Conservation (phyloP, 2,329 filamentous ascomycete species). For the Rhinocladiella mackenziei region DNA sequence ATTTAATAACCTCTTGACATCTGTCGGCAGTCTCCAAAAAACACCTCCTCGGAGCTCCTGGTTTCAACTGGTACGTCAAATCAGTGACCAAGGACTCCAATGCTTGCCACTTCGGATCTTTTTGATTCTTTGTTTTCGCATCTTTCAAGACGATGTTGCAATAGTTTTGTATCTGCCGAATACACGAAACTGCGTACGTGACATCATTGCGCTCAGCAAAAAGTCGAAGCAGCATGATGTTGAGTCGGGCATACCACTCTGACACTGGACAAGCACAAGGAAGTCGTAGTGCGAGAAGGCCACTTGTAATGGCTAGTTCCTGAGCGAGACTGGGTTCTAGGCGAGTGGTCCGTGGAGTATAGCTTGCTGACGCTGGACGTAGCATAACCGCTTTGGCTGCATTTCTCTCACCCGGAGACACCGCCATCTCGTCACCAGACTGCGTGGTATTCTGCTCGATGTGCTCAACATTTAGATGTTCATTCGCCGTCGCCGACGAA, state of each 20-base stretch:
- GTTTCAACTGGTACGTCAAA: conserved; percentile 6
- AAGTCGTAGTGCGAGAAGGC: conserved; percentile 23
- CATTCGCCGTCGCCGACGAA: neutral
- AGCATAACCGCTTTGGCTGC: neutral
- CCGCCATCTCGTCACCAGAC: too few species aligned
- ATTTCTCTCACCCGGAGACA: too few species aligned
- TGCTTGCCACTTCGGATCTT: conserved; percentile 7
- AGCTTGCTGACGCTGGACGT: neutral
- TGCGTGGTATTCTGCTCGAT: neutral
- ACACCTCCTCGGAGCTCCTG: neutral
- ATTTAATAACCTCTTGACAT: conserved; percentile 10
- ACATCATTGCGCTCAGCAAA: conserved; percentile 18
- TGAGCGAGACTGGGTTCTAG: conserved; percentile 11
- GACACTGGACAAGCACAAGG: conserved; percentile 20
- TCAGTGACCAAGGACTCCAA: conserved; percentile 3
- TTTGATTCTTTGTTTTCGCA: conserved; percentile 16
- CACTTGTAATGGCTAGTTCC: conserved; percentile 22
- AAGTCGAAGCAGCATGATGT: conserved; percentile 21
- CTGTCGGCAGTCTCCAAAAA: conserved; percentile 13
- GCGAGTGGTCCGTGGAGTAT: conserved; percentile 11
- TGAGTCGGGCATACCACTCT: conserved; percentile 24
- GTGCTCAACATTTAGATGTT: neutral
- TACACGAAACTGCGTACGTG: conserved; percentile 9
- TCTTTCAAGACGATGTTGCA: conserved; percentile 11
- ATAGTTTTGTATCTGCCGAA: conserved; percentile 19